Evolutionary conservation across 768 basidiomycete species (phyloP).

Genomic region (Kwoniella pini): DNA sequence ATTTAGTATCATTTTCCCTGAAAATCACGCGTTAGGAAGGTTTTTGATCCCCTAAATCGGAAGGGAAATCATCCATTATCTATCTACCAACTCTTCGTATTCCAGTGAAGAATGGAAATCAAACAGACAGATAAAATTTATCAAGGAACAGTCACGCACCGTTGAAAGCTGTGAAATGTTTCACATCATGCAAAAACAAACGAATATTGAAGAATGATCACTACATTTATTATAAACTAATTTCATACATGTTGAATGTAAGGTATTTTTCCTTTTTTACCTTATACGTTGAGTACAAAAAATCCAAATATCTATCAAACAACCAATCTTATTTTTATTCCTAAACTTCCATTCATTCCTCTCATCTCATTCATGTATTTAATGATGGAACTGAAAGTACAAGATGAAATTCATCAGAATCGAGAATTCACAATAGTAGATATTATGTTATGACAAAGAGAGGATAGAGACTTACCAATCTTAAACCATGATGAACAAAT

Average conservation of each 20-base stretch:
- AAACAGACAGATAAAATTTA: too few species aligned
- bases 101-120: too few species aligned
- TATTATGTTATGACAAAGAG: not conserved
- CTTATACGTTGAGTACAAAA: slow-evolving; percentile 12
- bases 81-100: too few species aligned
- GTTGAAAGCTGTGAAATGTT: too few species aligned
- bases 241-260: slow-evolving; percentile 12
- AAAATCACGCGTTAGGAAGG: too few species aligned
- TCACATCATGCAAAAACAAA: too few species aligned
- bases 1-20: too few species aligned
- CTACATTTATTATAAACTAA: not conserved
- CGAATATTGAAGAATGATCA: too few species aligned
- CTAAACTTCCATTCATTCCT: not conserved
- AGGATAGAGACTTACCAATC: slow-evolving; percentile 70
- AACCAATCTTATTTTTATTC: not conserved
- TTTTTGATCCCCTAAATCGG: too few species aligned
- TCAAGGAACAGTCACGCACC: too few species aligned
- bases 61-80: too few species aligned
- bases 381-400: slow-evolving; percentile 7
- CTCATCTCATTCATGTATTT: not conserved
- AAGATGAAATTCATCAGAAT: not conserved
- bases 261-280: not conserved
- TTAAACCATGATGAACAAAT: slow-evolving; percentile 82
- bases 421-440: not conserved
- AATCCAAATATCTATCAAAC: not conserved